Conservation (phyloP, 768 basidiomycete species). For the Pleurotus pulmonarius region DNA sequence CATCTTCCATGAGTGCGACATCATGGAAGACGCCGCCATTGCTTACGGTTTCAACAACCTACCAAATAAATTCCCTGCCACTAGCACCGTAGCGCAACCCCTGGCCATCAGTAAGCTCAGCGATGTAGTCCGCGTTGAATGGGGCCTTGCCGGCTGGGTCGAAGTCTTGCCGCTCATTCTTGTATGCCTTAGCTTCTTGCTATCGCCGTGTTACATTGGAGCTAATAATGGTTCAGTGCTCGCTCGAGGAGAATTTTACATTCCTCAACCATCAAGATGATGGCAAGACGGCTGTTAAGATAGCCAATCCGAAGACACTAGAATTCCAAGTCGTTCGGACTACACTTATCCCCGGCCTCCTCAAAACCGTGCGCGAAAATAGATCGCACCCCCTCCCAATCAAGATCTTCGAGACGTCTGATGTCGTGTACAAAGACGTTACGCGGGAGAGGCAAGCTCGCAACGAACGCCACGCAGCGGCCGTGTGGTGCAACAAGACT, state of each 20-base stretch:
- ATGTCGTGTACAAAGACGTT: slow-evolving; percentile 87
- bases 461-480: slow-evolving; percentile 86
- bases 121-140: slow-evolving; percentile 85
- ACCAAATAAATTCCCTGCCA: slow-evolving; percentile 85
- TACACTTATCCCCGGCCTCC: slow-evolving; percentile 89
- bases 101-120: slow-evolving; percentile 84
- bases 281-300: slow-evolving; percentile 76
- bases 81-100: slow-evolving; percentile 93
- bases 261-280: slow-evolving; percentile 88
- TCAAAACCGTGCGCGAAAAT: slow-evolving; percentile 97
- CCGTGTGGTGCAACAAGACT: slow-evolving; percentile 94
- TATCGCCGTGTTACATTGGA: no score
- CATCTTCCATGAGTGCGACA: slow-evolving; percentile 96
- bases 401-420: slow-evolving; percentile 90
- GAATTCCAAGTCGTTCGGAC: slow-evolving; percentile 99
- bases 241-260: slow-evolving; percentile 97
- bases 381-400: slow-evolving; percentile 89
- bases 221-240: slow-evolving; percentile 57
- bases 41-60: slow-evolving; percentile 98
- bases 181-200: slow-evolving; percentile 39
- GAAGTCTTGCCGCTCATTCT: slow-evolving; percentile 94
- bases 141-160: slow-evolving; percentile 94
- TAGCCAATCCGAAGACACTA: slow-evolving; percentile 95
- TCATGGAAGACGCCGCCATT: slow-evolving; percentile 97
- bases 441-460: slow-evolving; percentile 76